Conservation (phyloP, 768 basidiomycete genomes). For the Auricularia cornea region DNA sequence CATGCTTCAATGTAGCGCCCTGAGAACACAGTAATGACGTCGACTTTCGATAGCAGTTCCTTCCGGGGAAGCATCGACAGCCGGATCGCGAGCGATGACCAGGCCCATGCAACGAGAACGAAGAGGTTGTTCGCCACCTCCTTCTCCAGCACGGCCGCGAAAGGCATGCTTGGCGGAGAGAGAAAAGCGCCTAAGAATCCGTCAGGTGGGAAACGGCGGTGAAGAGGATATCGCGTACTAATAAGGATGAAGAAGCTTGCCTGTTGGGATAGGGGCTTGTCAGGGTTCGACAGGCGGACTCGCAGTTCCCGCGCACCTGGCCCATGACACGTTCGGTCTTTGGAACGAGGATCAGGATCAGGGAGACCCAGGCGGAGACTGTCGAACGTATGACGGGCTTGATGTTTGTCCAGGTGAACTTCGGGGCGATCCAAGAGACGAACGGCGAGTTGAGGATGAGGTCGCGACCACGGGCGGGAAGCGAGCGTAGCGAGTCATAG, state of each 20-base stretch:
- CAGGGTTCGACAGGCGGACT: neutral
- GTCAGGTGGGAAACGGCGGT: neutral
- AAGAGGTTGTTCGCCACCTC: slow-evolving; percentile 50
- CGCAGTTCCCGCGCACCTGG: slow-evolving; percentile 33
- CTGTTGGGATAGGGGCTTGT: slow-evolving; percentile 23
- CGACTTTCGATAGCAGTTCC: slow-evolving; percentile 31
- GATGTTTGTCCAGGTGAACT: neutral
- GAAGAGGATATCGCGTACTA: neutral
- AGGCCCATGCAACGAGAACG: slow-evolving; percentile 53
- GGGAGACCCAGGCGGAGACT: slow-evolving; percentile 51
- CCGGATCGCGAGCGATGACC: slow-evolving; percentile 57
- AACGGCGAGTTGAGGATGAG: neutral
- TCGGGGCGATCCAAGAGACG: neutral
- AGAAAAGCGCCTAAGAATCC: slow-evolving; percentile 48
- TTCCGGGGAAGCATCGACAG: slow-evolving; percentile 50
- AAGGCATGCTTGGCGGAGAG: slow-evolving; percentile 60
- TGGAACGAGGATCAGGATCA: slow-evolving; percentile 52
- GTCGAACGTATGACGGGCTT: slow-evolving; percentile 60
- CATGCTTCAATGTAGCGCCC: slow-evolving; percentile 51
- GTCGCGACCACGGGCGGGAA: too few species aligned
- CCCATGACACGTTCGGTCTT: slow-evolving; percentile 42
- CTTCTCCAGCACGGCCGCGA: slow-evolving; percentile 59
- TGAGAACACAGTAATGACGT: slow-evolving; percentile 31
- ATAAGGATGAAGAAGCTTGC: slow-evolving; percentile 59
- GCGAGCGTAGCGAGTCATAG: too few species aligned